phyloP scores from a whole-genome alignment of 371 early-diverging fungal species.

The Circinella minor region DNA sequence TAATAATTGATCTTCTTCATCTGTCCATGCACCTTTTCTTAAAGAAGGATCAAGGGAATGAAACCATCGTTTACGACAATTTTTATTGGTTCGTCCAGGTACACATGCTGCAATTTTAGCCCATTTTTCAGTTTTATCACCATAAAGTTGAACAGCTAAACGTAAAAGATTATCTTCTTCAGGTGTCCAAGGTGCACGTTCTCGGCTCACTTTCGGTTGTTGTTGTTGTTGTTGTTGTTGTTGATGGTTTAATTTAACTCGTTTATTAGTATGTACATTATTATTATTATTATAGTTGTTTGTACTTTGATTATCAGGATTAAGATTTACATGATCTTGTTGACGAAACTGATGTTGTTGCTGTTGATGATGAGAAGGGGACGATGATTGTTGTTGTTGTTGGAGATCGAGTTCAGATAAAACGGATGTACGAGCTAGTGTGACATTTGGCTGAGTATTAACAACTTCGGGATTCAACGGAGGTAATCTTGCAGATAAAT shows the following conservation, averaged over 20 bases:
- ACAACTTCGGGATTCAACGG: conserved; percentile 9
- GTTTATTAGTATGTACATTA: background rate
- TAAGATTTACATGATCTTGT: conserved; percentile 8
- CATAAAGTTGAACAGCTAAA: conserved; percentile 74
- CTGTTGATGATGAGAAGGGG: background rate
- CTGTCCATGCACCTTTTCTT: conserved; percentile 82
- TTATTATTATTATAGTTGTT: too few species aligned
- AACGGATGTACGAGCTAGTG: background rate
- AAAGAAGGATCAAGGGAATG: conserved; percentile 80
- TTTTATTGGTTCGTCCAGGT: conserved; percentile 82
- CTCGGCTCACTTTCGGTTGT: conserved; percentile 22
- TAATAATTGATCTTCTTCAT: conserved; percentile 75
- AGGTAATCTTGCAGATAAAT: conserved; percentile 4
- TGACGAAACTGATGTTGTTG: conserved; percentile 11
- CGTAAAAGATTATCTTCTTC: conserved; percentile 73
- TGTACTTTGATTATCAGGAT: background rate
- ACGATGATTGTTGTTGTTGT: conserved; percentile 4
- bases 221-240: conserved; percentile 15
- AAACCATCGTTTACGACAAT: conserved; percentile 84
- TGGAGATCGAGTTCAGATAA: background rate
- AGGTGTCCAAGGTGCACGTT: conserved; percentile 69
- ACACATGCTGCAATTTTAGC: conserved; percentile 81
- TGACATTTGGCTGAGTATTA: conserved; percentile 9
- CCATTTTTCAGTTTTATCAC: conserved; percentile 85
- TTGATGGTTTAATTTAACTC: conserved; percentile 10